These are phyloP conservation scores for Salvia splendens DNA, from an alignment of 257 asterid genomes.

Conservation along the genomic window DNA sequence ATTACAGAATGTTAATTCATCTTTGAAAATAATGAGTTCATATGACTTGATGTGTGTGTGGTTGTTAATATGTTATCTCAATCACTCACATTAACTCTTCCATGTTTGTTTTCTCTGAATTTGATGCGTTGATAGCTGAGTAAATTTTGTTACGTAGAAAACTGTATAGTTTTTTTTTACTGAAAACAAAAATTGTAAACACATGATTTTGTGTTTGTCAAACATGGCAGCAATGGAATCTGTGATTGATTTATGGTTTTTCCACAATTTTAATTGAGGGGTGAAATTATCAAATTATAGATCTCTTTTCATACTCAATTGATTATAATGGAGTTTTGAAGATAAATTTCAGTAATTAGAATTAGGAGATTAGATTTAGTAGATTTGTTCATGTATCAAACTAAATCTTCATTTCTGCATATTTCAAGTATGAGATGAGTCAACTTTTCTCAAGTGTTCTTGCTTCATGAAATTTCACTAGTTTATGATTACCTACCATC, in stretches of 20 bases:
- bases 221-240: conserved; percentile 23
- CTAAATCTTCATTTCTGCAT: conserved; percentile 24
- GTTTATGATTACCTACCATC: neutral
- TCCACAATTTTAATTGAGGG: neutral
- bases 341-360: conserved; percentile 4
- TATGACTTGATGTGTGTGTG: conserved; percentile 21
- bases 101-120: conserved; percentile 25
- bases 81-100: conserved; percentile 9
- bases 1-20: conserved; percentile 4
- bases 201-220: conserved; percentile 7
- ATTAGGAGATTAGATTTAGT: neutral
- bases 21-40: conserved; percentile 8
- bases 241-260: conserved; percentile 21
- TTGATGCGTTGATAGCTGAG: conserved; percentile 20
- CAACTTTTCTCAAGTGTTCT: conserved; percentile 24
- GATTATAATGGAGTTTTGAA: conserved; percentile 4
- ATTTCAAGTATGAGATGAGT: conserved; percentile 21
- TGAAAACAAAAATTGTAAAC: neutral
- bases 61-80: conserved; percentile 1
- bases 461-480: neutral
- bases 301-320: conserved; percentile 35
- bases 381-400: neutral
- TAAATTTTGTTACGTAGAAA: conserved; percentile 7
- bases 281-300: conserved; percentile 22
- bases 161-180: neutral